Percentiles rank a stretch among this genome's conserved stretches.
phyloP scores from a whole-genome alignment of 75 land plant genomes.

The Picea glauca region DNA sequence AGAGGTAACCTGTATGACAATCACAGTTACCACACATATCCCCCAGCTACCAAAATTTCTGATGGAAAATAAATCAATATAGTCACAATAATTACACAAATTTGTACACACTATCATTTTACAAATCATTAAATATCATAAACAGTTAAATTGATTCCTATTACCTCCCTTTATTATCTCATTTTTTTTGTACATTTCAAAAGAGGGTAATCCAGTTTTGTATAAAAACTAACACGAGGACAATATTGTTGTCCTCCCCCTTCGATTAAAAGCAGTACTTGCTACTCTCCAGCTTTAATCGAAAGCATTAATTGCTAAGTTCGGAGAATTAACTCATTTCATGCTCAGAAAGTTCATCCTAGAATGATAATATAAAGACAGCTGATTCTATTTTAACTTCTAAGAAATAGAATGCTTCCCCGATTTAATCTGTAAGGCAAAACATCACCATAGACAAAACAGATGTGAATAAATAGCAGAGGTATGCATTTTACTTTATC shows the following conservation, averaged over 20 bases:
- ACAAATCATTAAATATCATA: no score
- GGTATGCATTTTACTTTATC: slow-evolving; percentile 56
- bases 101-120: no score
- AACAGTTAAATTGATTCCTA: no score
- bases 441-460: not conserved
- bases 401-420: not conserved
- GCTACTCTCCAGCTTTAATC: no score
- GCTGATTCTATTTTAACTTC: not conserved
- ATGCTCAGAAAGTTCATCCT: not conserved
- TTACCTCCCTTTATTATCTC: not conserved
- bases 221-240: no score
- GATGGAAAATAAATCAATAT: no score
- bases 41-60: no score
- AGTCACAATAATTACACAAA: no score
- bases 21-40: no score
- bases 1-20: no score
- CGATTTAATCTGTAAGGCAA: not conserved
- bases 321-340: not conserved
- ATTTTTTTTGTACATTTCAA: not conserved
- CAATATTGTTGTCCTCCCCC: no score
- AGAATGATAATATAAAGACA: not conserved
- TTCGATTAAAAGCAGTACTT: no score
- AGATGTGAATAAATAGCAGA: not conserved
- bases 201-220: not conserved
- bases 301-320: not conserved